Percentiles rank a stretch among this genome's conserved stretches.
Evolutionary conservation across 306 rosid genomes (phyloP).

Genomic region (Lagenaria siceraria): DNA sequence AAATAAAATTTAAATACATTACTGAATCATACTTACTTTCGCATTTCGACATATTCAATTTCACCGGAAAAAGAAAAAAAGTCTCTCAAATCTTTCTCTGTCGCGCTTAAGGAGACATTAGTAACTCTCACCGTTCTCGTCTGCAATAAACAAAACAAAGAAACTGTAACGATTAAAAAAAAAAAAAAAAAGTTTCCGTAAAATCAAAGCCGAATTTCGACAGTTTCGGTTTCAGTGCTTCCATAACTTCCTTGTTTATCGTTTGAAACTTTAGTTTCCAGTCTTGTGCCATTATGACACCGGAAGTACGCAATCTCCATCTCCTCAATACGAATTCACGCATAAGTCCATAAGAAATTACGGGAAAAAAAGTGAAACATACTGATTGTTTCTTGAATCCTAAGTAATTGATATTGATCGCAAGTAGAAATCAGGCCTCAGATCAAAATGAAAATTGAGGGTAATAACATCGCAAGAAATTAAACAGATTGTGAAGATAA

Average conservation of each 20-base stretch:
- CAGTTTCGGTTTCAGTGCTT: neutral
- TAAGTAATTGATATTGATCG: neutral
- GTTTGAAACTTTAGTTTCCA: neutral
- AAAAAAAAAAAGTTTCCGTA: neutral
- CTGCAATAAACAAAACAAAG: slow-evolving; percentile 17
- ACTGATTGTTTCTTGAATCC: neutral
- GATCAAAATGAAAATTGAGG: neutral
- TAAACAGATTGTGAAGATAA: neutral
- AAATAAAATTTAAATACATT: neutral
- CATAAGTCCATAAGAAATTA: neutral
- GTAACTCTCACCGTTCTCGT: slow-evolving; percentile 34
- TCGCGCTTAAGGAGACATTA: slow-evolving; percentile 36
- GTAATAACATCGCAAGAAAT: neutral
- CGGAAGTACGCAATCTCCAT: neutral
- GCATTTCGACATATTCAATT: slow-evolving; percentile 32
- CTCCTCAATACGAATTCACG: neutral
- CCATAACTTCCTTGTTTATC: neutral
- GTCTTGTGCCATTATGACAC: neutral
- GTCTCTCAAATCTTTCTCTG: slow-evolving; percentile 40
- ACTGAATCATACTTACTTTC: slow-evolving; percentile 17
- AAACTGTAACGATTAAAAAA: neutral
- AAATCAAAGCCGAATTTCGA: neutral
- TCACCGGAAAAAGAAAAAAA: slow-evolving; percentile 55
- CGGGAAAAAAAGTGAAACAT: neutral
- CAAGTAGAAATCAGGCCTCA: neutral